Percentiles rank a stretch among this genome's conserved stretches.
These are phyloP conservation scores for Veloporphyrellus conicus DNA, from an alignment of 1,284 basidiomycete species.

Conservation along the genomic window DNA sequence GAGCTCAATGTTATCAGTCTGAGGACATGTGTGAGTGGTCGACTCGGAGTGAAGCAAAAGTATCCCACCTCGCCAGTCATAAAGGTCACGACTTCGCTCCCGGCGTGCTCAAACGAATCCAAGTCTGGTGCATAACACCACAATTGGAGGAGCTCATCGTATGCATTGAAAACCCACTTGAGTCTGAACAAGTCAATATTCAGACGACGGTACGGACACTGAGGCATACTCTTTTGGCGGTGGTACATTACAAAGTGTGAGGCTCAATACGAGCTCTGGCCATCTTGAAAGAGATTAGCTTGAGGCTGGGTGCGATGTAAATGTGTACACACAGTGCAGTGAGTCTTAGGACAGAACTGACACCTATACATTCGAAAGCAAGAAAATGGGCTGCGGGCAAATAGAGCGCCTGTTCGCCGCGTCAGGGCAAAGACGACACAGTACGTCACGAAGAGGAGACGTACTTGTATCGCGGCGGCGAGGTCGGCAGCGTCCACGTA, in stretches of 20 bases:
- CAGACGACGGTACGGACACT: neutral
- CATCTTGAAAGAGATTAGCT: constrained; percentile 44
- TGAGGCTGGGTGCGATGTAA: neutral
- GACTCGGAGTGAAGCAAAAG: neutral
- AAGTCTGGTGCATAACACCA: constrained; percentile 67
- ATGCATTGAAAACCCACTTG: constrained; percentile 53
- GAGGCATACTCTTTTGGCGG: constrained; percentile 59
- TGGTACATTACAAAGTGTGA: constrained; percentile 66
- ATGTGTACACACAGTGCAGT: constrained; percentile 49
- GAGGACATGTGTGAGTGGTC: constrained; percentile 13
- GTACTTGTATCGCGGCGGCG: constrained; percentile 58
- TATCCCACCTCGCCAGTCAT: constrained; percentile 47
- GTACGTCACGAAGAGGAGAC: constrained; percentile 19
- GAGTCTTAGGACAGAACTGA: constrained; percentile 55
- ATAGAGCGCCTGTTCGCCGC: constrained; percentile 46
- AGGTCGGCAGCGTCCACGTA: constrained; percentile 75
- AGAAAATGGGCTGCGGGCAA: constrained; percentile 67
- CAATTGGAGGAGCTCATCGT: constrained; percentile 57
- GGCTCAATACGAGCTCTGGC: constrained; percentile 64
- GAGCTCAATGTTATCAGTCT: constrained; percentile 54
- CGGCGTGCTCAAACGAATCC: constrained; percentile 61
- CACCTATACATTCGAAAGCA: constrained; percentile 55
- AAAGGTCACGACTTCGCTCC: constrained; percentile 52
- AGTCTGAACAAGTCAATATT: constrained; percentile 39
- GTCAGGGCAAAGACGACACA: neutral